Evolutionary conservation across 345 rosid species (phyloP).

Genomic region (Salix viminalis): DNA sequence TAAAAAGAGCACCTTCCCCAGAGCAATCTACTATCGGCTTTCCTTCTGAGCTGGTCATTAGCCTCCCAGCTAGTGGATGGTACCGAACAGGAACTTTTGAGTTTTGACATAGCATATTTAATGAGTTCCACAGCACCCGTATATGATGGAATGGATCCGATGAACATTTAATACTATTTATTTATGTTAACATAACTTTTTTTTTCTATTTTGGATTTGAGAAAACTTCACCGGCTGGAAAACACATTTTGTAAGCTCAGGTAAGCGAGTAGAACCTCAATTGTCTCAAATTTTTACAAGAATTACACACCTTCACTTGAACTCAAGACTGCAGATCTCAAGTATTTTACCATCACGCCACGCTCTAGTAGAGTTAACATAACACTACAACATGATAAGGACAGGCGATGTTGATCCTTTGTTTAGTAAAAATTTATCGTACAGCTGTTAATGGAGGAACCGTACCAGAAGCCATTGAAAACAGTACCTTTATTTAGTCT

Average conservation of each 20-base stretch:
- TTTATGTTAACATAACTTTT: background rate
- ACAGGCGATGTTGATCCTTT: constrained; percentile 7
- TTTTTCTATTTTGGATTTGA: no score
- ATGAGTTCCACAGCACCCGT: constrained; percentile 56
- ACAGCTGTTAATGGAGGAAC: background rate
- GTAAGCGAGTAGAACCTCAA: accelerated
- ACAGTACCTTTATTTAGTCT: background rate
- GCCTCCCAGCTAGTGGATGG: constrained; percentile 73
- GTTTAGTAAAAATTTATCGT: background rate
- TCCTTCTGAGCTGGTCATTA: constrained; percentile 64
- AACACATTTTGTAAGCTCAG: accelerated
- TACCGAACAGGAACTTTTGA: constrained; percentile 63
- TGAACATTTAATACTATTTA: background rate
- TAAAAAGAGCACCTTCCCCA: constrained; percentile 79
- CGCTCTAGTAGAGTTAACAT: constrained; percentile 1
- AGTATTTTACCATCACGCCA: accelerated
- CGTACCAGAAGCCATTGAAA: background rate
- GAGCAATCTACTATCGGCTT: constrained; percentile 74
- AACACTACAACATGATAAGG: constrained; percentile 24
- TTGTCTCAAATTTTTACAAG: accelerated
- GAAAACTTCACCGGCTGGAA: accelerated
- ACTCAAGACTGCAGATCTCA: no score
- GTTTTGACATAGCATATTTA: constrained; percentile 42
- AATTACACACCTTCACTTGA: accelerated
- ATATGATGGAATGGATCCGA: constrained; percentile 23